Evolutionary conservation across 2,329 filamentous ascomycete genomes (phyloP), one percentile per base, ranked within the genome.

Genomic region (Penicillium corylophilum): DNA sequence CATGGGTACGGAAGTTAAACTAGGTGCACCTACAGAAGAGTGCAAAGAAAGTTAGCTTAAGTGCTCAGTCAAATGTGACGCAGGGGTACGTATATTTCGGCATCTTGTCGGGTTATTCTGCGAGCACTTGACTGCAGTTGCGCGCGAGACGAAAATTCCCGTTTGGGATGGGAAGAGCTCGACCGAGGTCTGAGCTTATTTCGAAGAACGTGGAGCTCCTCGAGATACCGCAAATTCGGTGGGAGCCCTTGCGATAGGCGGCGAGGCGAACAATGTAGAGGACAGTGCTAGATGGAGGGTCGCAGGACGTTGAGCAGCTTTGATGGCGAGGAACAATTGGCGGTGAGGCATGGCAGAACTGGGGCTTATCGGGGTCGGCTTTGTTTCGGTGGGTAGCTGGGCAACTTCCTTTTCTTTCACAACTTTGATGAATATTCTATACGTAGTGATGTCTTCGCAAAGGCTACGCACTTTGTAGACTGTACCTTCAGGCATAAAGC

Each of bases 71-170:
- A 29, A 46, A 22, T 44, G 13, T 26, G 23, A 48, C 46, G 28
- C 33, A 55, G 53, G 55, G 41, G 44, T 28, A 82, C 87, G 83
- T 83, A 93, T 90, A 94, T 82, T 93, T 93, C 53, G 88, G 89
- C 89, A 94, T 93, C 60, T 81, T 88, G 79, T 58, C 54, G 46
- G 31, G 49, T 61, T 20, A 20, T 12, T 57, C 50, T 53, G 56
- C 59, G 47, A 54, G 51, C 49, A 42, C 40, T 55, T 44, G 44
- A 51, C 40, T 50, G 60, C 52, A 50, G 51, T 56, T 41, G 53
- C 54, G 49, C 57, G 49, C 50, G 33, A 46, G 46, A 55, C 49
- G 51, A 61, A 61, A 62, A 58, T 59, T 63, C 57, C 51, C 48
- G 52, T 46, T 51, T 22, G 50, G 42, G 44, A 36, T 44, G 3